Evolutionary conservation across 2,329 filamentous ascomycete genomes (phyloP), one percentile per base, ranked within the genome.

Genomic region (Colletotrichum sp.): DNA sequence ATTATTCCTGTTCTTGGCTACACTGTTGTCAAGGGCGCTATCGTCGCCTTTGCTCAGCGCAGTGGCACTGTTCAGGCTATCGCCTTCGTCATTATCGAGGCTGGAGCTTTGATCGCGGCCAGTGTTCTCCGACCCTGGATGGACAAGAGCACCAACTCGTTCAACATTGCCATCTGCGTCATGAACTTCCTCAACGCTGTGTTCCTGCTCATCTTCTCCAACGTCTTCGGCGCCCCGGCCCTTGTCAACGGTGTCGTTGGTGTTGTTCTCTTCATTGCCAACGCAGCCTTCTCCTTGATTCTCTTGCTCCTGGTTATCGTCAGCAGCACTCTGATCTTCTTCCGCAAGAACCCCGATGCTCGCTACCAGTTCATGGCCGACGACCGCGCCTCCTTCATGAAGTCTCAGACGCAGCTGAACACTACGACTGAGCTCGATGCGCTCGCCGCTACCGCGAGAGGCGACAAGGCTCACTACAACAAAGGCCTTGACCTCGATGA

Each of bases 81-180:
- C 74, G 94, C 93, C 18, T 90, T 98, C 74, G 88, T 99, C 55
- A 88, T 98, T 75, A 92, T 98, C 72, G 96, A 99, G 85, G 93
- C 93, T 3, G 91, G 86, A 68, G 93, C 94, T 80, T 89, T 99
- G 72, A 94, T 98, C 80, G 92, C 87, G 26, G 93, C 95, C 72
- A 94, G 93, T 76, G 93, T 98, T 70, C 87, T 98, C 79, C 93
- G 95, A 76, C 96, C 96, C 21, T 99, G 95, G 94, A 99, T 99
- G 96, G 96, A 98, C 89, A 98, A 98, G 92, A 96, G 96, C 87
- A 98, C 95, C 77, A 99, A 98, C 85, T 93, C 93, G 64, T 98
- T 98, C 90, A 98, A 98, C 87, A 98, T 99, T 81, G 92, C 95
- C 76, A 98, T 98, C 81, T 94, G 93, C 77, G 94, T 92, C 61